phyloP scores from a whole-genome alignment of 371 early-diverging fungal genomes.

The Cokeromyces recurvatus region DNA sequence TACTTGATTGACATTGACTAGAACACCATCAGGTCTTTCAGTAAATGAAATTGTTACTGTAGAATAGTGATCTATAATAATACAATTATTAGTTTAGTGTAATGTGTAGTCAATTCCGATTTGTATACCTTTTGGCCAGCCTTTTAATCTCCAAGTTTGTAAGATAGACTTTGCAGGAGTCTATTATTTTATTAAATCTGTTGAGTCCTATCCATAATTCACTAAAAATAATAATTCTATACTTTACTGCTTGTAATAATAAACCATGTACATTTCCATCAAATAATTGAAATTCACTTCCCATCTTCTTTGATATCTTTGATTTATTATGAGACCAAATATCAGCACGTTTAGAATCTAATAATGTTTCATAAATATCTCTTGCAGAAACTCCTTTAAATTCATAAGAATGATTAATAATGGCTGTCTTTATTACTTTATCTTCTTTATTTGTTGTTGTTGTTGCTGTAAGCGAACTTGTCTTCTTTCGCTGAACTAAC shows the following conservation, averaged over 20 bases:
- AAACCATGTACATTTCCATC: constrained; percentile 85
- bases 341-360: constrained; percentile 66
- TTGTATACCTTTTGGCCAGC: constrained; percentile 81
- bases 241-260: constrained; percentile 57
- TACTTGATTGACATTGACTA: constrained; percentile 69
- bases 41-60: constrained; percentile 73
- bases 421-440: constrained; percentile 49
- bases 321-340: constrained; percentile 70
- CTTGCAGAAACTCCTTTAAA: constrained; percentile 76
- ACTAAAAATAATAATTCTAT: neutral
- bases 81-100: neutral
- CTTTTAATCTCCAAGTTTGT: constrained; percentile 78
- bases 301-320: constrained; percentile 49
- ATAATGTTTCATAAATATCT: constrained; percentile 76
- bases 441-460: constrained; percentile 17
- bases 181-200: constrained; percentile 6
- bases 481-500: constrained; percentile 12
- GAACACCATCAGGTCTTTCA: constrained; percentile 61
- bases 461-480: constrained; percentile 5
- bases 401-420: constrained; percentile 72
- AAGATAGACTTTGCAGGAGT: constrained; percentile 67
- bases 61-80: constrained; percentile 64
- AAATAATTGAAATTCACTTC: constrained; percentile 70
- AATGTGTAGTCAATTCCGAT: no score
- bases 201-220: neutral